A percentile compares a stretch with the other conserved stretches of the same genome.
Evolutionary conservation across 1,284 basidiomycete genomes (phyloP).

Genomic region (Trichosporon coremiiforme): DNA sequence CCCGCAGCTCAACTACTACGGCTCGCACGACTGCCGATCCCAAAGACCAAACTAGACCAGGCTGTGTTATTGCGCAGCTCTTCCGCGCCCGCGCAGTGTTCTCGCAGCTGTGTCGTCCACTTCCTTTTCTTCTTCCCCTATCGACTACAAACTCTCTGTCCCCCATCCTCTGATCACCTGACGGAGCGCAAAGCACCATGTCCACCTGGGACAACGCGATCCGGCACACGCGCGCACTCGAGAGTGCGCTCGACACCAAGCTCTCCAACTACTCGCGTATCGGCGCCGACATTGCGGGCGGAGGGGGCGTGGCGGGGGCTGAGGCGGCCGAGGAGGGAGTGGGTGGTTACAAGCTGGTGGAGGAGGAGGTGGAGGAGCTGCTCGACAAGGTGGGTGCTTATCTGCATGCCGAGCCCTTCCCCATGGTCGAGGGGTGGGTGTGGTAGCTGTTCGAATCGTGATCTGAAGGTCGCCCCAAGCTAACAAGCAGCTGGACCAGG

Average conservation of each 20-base stretch:
- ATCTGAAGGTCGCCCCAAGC: neutral
- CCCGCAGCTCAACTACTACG: no score
- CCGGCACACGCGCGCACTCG: conserved; percentile 84
- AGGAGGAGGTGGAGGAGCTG: conserved; percentile 77
- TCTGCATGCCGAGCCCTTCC: no score
- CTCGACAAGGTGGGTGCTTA: conserved; percentile 71
- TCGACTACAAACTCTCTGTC: no score
- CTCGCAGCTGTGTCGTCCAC: neutral
- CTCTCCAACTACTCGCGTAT: conserved; percentile 85
- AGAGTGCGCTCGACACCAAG: conserved; percentile 86
- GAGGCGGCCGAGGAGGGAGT: conserved; percentile 63
- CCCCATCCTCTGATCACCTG: no score
- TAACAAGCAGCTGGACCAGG: conserved; percentile 70
- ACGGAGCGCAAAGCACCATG: conserved; percentile 26
- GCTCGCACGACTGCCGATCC: neutral
- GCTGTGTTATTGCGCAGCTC: neutral
- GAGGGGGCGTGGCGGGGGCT: conserved; percentile 28
- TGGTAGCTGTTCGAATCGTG: no score
- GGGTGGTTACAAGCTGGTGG: conserved; percentile 69
- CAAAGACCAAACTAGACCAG: neutral
- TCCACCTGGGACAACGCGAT: conserved; percentile 62
- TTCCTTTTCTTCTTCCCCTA: neutral
- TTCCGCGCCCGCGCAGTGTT: neutral
- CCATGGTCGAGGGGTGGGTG: no score
- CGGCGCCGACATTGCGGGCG: conserved; percentile 68